Conservation (phyloP, 129 eudicot genomes). For the Flaveria ramosissima region DNA sequence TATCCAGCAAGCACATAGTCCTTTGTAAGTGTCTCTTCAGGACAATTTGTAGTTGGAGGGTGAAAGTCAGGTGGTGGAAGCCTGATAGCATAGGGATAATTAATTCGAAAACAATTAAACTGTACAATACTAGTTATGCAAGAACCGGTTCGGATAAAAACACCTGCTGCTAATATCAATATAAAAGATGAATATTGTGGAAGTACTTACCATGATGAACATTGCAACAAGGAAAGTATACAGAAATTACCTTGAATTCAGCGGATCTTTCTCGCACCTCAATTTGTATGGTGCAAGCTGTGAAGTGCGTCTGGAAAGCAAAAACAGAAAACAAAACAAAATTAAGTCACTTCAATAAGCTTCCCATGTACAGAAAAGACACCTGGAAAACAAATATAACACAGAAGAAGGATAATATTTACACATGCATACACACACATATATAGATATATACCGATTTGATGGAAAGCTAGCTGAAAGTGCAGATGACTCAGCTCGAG, state of each 20-base stretch:
- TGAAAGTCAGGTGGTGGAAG: slow-evolving; percentile 98
- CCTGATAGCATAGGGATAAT: slow-evolving; percentile 36
- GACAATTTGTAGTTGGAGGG: slow-evolving; percentile 82
- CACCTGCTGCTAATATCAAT: neutral
- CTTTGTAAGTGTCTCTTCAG: slow-evolving; percentile 89
- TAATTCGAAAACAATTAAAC: neutral
- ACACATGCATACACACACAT: too few relatives aligned
- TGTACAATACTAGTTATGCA: neutral
- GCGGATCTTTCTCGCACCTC: slow-evolving; percentile 88
- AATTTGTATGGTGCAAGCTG: slow-evolving; percentile 74
- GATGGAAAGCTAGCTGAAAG: slow-evolving; percentile 63
- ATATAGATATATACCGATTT: slow-evolving; percentile 37
- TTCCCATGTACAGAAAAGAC: neutral
- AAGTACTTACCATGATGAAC: neutral
- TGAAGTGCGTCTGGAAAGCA: slow-evolving; percentile 59
- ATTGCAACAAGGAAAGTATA: neutral
- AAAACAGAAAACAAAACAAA: slow-evolving; percentile 3
- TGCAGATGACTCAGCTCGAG: slow-evolving; percentile 74
- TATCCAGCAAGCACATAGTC: slow-evolving; percentile 95
- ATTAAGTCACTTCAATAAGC: slow-evolving; percentile 9
- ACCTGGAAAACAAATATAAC: neutral
- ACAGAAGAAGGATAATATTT: neutral
- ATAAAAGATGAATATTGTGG: neutral
- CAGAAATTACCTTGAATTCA: slow-evolving; percentile 80
- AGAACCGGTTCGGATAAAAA: neutral